Conservation (phyloP, 805 yeast genomes). For the Candida corydali region DNA sequence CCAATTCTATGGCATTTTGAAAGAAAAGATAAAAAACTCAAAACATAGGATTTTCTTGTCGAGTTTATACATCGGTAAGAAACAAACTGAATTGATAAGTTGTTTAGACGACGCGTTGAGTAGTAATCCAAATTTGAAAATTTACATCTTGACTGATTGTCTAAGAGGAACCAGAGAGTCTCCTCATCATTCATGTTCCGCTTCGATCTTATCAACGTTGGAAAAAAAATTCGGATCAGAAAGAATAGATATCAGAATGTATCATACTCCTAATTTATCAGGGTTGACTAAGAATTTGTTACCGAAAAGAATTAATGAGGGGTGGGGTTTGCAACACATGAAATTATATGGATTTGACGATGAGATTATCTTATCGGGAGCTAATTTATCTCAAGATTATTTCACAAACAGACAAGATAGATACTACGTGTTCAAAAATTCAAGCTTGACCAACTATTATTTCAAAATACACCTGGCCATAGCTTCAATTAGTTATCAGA, state of each 20-base stretch:
- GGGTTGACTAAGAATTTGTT: conserved; percentile 62
- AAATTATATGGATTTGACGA: conserved; percentile 93
- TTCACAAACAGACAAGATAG: conserved; percentile 94
- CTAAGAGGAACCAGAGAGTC: conserved; percentile 91
- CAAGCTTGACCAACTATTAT: conserved; percentile 65
- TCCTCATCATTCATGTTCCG: conserved; percentile 67
- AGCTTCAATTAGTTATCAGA: conserved; percentile 64
- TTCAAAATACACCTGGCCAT: conserved; percentile 65
- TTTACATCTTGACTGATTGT: conserved; percentile 78
- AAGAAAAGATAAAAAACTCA: conserved; percentile 58
- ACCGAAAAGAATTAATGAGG: conserved; percentile 87
- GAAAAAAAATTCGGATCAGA: conserved; percentile 58
- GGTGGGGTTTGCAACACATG: conserved; percentile 95
- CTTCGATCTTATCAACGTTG: conserved; percentile 65
- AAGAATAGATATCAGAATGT: conserved; percentile 77
- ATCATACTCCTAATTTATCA: conserved; percentile 80
- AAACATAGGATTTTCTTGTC: conserved; percentile 70
- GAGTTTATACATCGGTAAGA: conserved; percentile 80
- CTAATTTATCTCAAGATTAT: conserved; percentile 86
- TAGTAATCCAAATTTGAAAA: conserved; percentile 56
- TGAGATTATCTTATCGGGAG: conserved; percentile 84
- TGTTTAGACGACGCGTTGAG: conserved; percentile 58
- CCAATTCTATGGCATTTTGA: conserved; percentile 67
- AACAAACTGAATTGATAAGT: conserved; percentile 70
- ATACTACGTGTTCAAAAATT: conserved; percentile 67